These are phyloP conservation scores for Dillenia turbinata DNA, from an alignment of 164 flowering plant species.

Conservation along the genomic window DNA sequence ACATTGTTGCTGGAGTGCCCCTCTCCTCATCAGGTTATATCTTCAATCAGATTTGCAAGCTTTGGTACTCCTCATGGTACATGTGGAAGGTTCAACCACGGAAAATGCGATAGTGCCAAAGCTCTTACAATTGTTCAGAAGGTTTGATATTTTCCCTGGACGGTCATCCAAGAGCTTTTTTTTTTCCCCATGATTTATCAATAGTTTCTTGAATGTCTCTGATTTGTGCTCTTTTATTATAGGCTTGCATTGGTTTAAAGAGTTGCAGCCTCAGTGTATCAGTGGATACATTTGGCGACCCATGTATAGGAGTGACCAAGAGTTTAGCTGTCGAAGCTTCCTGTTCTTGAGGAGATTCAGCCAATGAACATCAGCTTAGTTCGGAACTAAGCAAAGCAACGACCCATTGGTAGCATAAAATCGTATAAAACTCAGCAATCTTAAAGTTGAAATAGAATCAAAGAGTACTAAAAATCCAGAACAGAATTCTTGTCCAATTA, in stretches of 20 bases:
- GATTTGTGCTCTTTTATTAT: conserved; percentile 13
- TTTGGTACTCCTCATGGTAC: conserved; percentile 82
- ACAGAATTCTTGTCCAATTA: too few species aligned
- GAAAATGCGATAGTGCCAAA: conserved; percentile 55
- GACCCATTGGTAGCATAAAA: too few species aligned
- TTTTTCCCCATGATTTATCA: background rate
- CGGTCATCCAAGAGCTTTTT: background rate
- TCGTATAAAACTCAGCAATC: too few species aligned
- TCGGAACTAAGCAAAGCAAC: too few species aligned
- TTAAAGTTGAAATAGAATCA: too few species aligned
- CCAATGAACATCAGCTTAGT: too few species aligned
- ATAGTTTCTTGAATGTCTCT: too few species aligned
- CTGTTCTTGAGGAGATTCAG: conserved; percentile 35
- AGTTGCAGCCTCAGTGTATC: conserved; percentile 75
- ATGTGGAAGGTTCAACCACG: conserved; percentile 75
- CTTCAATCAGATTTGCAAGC: conserved; percentile 86
- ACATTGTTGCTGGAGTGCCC: conserved; percentile 64
- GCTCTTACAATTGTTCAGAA: conserved; percentile 65
- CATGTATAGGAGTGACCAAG: conserved; percentile 60
- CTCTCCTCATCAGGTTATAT: conserved; percentile 53
- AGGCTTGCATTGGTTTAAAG: conserved; percentile 83
- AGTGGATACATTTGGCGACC: conserved; percentile 60
- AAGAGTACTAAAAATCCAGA: too few species aligned
- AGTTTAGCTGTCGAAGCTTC: conserved; percentile 87
- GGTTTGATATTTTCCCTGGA: conserved; percentile 29